Percentiles rank a stretch among this genome's conserved stretches.
phyloP scores from a whole-genome alignment of 1,284 basidiomycete genomes.

The Malassezia sympodialis region DNA sequence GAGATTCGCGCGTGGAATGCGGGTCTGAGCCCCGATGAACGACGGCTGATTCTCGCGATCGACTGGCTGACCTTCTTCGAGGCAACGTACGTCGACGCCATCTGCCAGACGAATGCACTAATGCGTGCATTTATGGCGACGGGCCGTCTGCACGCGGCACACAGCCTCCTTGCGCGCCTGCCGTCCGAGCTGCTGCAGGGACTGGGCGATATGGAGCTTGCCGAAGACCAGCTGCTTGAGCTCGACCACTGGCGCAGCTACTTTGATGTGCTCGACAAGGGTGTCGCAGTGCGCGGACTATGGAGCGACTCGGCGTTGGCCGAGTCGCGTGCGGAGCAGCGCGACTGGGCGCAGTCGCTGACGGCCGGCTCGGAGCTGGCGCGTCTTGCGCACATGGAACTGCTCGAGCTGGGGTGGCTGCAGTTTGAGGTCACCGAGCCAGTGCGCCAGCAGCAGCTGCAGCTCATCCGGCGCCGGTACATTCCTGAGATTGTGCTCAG shows the following conservation, averaged over 20 bases:
- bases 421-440: slow-evolving; percentile 32
- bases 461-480: slow-evolving; percentile 73
- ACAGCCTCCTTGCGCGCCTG: slow-evolving; percentile 32
- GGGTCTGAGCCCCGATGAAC: slow-evolving; percentile 20
- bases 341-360: slow-evolving; percentile 28
- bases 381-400: slow-evolving; percentile 46
- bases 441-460: slow-evolving; percentile 56
- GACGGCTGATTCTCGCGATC: slow-evolving; percentile 67
- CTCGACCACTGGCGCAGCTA: slow-evolving; percentile 38
- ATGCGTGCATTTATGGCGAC: slow-evolving; percentile 34
- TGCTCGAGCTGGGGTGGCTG: slow-evolving; percentile 53
- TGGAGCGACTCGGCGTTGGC: slow-evolving; percentile 17
- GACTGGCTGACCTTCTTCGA: slow-evolving; percentile 79
- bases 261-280: slow-evolving; percentile 36
- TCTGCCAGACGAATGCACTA: slow-evolving; percentile 39
- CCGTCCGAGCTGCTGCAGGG: slow-evolving; percentile 28
- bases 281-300: slow-evolving; percentile 30
- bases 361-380: slow-evolving; percentile 48
- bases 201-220: slow-evolving; percentile 17
- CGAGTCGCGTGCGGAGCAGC: slow-evolving; percentile 24
- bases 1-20: slow-evolving; percentile 13
- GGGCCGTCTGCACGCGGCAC: slow-evolving; percentile 38
- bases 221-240: slow-evolving; percentile 32
- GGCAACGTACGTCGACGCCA: slow-evolving; percentile 37
- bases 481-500: slow-evolving; percentile 82